Percentiles rank a stretch among this genome's conserved stretches.
Evolutionary conservation across 306 rosid genomes (phyloP).

Genomic region (Morella rubra): DNA sequence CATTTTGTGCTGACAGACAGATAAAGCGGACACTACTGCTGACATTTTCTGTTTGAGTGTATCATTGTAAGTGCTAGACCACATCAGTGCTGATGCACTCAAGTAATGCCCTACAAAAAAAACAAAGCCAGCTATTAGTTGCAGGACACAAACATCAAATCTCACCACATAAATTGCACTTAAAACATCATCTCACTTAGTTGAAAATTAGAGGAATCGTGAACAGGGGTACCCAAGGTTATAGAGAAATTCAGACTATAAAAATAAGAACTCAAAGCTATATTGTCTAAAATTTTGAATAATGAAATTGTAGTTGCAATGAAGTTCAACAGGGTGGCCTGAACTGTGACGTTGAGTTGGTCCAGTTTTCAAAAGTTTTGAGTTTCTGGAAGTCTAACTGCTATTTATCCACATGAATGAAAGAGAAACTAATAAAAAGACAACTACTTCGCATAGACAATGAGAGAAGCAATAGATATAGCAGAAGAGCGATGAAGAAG

Average conservation of each 20-base stretch:
- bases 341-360: not conserved
- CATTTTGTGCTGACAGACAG: constrained; percentile 68
- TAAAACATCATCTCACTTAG: constrained; percentile 10
- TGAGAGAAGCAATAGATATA: not conserved
- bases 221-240: constrained; percentile 2
- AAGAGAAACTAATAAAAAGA: constrained; percentile 1
- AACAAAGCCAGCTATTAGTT: constrained; percentile 32
- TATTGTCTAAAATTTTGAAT: constrained; percentile 8
- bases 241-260: constrained; percentile 5
- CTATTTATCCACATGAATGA: not conserved
- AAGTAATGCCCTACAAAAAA: constrained; percentile 77
- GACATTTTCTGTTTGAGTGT: constrained; percentile 59
- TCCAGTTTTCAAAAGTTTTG: not conserved
- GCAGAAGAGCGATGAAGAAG: not conserved
- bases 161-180: constrained; percentile 11
- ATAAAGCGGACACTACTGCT: constrained; percentile 48
- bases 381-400: not conserved
- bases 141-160: constrained; percentile 20
- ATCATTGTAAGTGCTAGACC: constrained; percentile 76
- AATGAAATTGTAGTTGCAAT: not conserved
- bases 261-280: not conserved
- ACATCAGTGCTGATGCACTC: constrained; percentile 84
- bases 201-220: constrained; percentile 5
- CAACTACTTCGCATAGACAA: not conserved
- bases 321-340: not conserved